A percentile compares a stretch with the other conserved stretches of the same genome.
These are phyloP conservation scores for sorghum (Sorghum bicolor) DNA, from an alignment of 176 grass and related monocot species.

Conservation along the genomic window DNA sequence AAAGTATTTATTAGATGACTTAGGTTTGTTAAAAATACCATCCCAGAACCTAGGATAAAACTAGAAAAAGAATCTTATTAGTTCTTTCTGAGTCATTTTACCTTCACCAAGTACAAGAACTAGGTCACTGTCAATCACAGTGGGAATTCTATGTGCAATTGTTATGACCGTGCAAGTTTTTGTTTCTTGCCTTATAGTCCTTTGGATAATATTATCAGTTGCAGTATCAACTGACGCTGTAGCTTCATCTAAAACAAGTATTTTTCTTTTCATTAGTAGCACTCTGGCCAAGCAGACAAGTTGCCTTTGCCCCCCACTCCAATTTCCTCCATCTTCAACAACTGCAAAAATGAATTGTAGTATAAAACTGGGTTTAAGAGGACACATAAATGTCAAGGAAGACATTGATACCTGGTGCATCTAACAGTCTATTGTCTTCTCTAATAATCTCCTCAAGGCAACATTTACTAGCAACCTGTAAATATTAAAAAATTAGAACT, in stretches of 20 bases:
- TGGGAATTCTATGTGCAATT: conserved; percentile 85
- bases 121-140: conserved; percentile 79
- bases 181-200: conserved; percentile 79
- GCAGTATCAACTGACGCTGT: conserved; percentile 87
- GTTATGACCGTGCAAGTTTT: conserved; percentile 68
- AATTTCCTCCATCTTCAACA: conserved; percentile 81
- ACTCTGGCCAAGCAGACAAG: conserved; percentile 83
- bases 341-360: conserved; percentile 45
- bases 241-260: conserved; percentile 92
- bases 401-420: conserved; percentile 58
- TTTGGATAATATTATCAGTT: conserved; percentile 88
- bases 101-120: conserved; percentile 86
- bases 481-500: not conserved
- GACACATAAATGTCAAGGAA: not conserved
- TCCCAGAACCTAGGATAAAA: not conserved
- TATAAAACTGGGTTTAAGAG: not conserved
- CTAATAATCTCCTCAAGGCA: conserved; percentile 57
- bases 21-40: not conserved
- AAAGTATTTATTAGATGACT: not conserved
- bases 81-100: conserved; percentile 18
- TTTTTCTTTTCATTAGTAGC: conserved; percentile 76
- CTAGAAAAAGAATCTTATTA: not conserved
- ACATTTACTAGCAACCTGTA: conserved; percentile 70
- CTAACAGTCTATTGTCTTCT: conserved; percentile 67
- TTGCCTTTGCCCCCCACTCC: conserved; percentile 87